phyloP scores from a whole-genome alignment of 1,284 basidiomycete genomes.

The Cerioporus squamosus region DNA sequence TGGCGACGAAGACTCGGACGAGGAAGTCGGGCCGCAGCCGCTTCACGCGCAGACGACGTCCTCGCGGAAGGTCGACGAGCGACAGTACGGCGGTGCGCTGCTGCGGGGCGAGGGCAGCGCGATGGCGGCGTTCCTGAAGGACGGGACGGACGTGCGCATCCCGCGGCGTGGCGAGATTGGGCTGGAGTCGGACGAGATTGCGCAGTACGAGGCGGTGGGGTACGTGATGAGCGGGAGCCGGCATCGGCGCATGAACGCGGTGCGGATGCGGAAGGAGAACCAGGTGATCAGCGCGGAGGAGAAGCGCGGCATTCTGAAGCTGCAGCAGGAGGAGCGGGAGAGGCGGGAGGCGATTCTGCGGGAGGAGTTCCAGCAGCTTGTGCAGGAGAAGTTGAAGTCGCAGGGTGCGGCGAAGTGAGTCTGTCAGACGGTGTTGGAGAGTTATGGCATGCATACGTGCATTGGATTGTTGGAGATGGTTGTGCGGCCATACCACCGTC shows the following conservation, averaged over 20 bases:
- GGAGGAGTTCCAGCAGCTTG: constrained; percentile 81
- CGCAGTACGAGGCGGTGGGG: constrained; percentile 85
- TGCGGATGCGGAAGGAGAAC: constrained; percentile 97
- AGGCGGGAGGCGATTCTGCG: constrained; percentile 82
- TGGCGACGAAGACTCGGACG: constrained; percentile 46
- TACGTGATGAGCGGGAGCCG: constrained; percentile 98
- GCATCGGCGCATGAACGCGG: constrained; percentile 95
- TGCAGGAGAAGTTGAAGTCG: constrained; percentile 70
- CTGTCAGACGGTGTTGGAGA: background rate
- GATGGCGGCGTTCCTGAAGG: constrained; percentile 94
- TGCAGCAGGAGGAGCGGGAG: constrained; percentile 92
- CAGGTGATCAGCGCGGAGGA: constrained; percentile 98
- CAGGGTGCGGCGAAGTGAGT: constrained; percentile 28
- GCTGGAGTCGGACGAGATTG: constrained; percentile 86
- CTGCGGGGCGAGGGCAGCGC: constrained; percentile 95
- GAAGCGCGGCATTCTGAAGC: constrained; percentile 90
- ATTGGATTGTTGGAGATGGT: too few relatives aligned
- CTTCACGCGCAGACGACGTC: constrained; percentile 39
- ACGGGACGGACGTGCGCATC: constrained; percentile 88
- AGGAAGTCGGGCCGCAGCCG: constrained; percentile 65
- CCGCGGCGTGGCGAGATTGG: constrained; percentile 99
- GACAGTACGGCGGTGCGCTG: constrained; percentile 83
- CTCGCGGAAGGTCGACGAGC: constrained; percentile 64
- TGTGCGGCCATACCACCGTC: too few relatives aligned
- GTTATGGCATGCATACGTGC: too few relatives aligned